A percentile compares a stretch with the other conserved stretches of the same genome.
phyloP scores from a whole-genome alignment of 2,329 filamentous ascomycete species.

The Colletotrichum orchidophilum region DNA sequence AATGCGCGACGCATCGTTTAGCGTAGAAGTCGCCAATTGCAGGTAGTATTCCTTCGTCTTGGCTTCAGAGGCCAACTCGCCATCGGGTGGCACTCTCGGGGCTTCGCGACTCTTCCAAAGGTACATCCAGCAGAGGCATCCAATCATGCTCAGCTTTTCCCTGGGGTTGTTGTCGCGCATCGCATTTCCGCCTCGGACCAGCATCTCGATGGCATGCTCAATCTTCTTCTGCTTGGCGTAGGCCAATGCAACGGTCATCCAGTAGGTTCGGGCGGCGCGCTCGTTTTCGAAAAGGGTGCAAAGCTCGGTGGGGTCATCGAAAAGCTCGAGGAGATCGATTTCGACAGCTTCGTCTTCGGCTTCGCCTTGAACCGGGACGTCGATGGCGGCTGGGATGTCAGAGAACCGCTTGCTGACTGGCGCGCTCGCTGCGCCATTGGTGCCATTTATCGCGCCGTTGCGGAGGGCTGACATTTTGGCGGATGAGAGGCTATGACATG shows the following conservation, averaged over 20 bases:
- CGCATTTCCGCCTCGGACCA: slow-evolving; percentile 78
- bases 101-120: slow-evolving; percentile 89
- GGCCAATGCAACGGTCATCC: slow-evolving; percentile 97
- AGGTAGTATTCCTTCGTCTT: slow-evolving; percentile 96
- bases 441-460: slow-evolving; percentile 56
- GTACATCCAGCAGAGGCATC: slow-evolving; percentile 90
- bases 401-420: slow-evolving; percentile 67
- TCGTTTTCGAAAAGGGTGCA: slow-evolving; percentile 97
- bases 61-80: slow-evolving; percentile 71
- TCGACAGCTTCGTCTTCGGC: slow-evolving; percentile 82
- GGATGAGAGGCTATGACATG: slow-evolving; percentile 32
- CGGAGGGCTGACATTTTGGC: slow-evolving; percentile 52
- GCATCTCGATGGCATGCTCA: slow-evolving; percentile 81
- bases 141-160: slow-evolving; percentile 86
- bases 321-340: slow-evolving; percentile 88
- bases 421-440: slow-evolving; percentile 47
- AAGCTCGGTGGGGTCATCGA: slow-evolving; percentile 93
- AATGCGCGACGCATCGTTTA: slow-evolving; percentile 95
- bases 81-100: slow-evolving; percentile 69
- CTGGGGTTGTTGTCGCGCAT: slow-evolving; percentile 76
- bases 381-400: slow-evolving; percentile 72
- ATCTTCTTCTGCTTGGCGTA: slow-evolving; percentile 97
- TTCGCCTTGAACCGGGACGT: slow-evolving; percentile 72
- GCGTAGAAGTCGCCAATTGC: slow-evolving; percentile 85
- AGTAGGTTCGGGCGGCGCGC: slow-evolving; percentile 87